These are phyloP conservation scores for Thozetella sp. DNA, from an alignment of 495 filamentous ascomycete genomes.

Conservation along the genomic window DNA sequence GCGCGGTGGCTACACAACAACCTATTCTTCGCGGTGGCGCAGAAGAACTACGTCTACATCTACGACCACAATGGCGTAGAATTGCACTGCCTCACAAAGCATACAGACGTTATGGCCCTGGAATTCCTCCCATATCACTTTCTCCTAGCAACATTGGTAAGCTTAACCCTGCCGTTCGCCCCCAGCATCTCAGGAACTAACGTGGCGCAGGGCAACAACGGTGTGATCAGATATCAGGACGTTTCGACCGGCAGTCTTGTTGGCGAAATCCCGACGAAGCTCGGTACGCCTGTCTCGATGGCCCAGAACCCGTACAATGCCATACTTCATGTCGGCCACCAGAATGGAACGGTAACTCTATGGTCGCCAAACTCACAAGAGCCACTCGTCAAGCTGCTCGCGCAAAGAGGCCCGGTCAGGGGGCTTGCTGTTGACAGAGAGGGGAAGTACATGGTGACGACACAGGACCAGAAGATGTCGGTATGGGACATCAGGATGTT, in stretches of 20 bases:
- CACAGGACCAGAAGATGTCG: slow-evolving; percentile 87
- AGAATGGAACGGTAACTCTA: slow-evolving; percentile 90
- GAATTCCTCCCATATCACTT: slow-evolving; percentile 98
- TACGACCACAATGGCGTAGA: slow-evolving; percentile 90
- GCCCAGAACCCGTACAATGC: slow-evolving; percentile 90
- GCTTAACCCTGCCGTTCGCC: slow-evolving; percentile 21
- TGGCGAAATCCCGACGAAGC: slow-evolving; percentile 77
- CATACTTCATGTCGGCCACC: slow-evolving; percentile 86
- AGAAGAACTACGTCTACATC: slow-evolving; percentile 93
- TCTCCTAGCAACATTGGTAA: slow-evolving; percentile 81
- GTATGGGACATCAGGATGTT: slow-evolving; percentile 97
- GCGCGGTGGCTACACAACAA: slow-evolving; percentile 94
- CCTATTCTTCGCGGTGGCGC: slow-evolving; percentile 94
- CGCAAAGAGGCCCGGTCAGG: slow-evolving; percentile 92
- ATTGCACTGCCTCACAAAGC: slow-evolving; percentile 85
- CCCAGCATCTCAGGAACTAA: not conserved
- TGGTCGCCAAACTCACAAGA: slow-evolving; percentile 94
- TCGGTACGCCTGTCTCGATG: slow-evolving; percentile 82
- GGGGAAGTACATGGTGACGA: slow-evolving; percentile 93
- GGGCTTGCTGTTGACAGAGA: slow-evolving; percentile 83
- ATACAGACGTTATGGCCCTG: slow-evolving; percentile 90
- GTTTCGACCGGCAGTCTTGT: slow-evolving; percentile 89
- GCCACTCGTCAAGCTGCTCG: slow-evolving; percentile 88
- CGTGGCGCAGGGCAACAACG: slow-evolving; percentile 67
- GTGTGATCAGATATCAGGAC: slow-evolving; percentile 91